Percentiles rank a stretch among this genome's conserved stretches.
phyloP scores from a whole-genome alignment of 2,329 filamentous ascomycete species.

The Fusarium euwallaceae region DNA sequence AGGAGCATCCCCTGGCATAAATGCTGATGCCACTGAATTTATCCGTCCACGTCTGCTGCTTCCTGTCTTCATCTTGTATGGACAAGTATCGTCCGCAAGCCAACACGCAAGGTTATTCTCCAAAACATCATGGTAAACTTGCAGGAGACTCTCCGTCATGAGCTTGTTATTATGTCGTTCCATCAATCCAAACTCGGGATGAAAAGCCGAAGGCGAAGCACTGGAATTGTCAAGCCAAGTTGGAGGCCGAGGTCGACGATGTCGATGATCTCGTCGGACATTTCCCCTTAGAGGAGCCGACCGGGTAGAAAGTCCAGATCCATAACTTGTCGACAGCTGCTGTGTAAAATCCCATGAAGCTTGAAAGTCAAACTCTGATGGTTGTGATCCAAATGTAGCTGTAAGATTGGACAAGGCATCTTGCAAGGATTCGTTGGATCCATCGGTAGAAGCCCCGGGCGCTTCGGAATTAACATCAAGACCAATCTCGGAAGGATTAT shows the following conservation, averaged over 20 bases:
- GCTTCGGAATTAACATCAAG: conserved; percentile 10
- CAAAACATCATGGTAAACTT: conserved; percentile 66
- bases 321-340: background rate
- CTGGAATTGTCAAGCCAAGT: conserved; percentile 15
- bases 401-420: conserved; percentile 17
- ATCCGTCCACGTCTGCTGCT: background rate
- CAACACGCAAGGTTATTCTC: conserved; percentile 66
- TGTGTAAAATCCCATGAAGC: conserved; percentile 26
- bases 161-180: conserved; percentile 49
- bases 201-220: conserved; percentile 25
- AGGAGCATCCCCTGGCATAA: conserved; percentile 24
- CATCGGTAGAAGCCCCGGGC: background rate
- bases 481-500: background rate
- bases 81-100: conserved; percentile 65
- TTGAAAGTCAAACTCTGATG: conserved; percentile 26
- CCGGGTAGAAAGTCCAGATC: conserved; percentile 12
- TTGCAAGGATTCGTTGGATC: background rate
- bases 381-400: conserved; percentile 17
- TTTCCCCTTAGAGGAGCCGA: background rate
- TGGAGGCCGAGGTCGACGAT: conserved; percentile 2
- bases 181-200: conserved; percentile 41
- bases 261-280: background rate
- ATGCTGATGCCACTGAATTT: background rate
- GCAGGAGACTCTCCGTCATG: conserved; percentile 59
- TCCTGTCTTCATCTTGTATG: conserved; percentile 53